Evolutionary conservation across 768 basidiomycete species (phyloP), one percentile per base, ranked within the genome.

Genomic region (Auricularia auricula-judae): DNA sequence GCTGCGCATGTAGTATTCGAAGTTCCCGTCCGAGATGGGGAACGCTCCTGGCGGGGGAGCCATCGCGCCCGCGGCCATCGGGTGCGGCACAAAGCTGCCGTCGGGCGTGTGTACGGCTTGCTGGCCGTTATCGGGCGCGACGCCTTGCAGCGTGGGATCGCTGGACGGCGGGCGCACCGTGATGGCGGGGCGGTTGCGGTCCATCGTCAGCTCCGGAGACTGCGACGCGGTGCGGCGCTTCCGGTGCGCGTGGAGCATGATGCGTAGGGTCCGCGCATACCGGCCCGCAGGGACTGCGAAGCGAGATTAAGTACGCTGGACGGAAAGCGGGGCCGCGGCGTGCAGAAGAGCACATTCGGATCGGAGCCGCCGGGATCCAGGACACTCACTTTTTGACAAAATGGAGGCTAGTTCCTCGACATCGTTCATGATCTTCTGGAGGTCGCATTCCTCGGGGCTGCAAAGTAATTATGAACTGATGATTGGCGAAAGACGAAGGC

Each of bases 231-330:
- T 64, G 62, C 62, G 39, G 65, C 44, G 54, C 63, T 76, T 84
- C 65, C 88, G 82, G 65, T 84, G 78, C 78, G 63, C 71, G 1
- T 92, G 92, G 63, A 97, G 74, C 88, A 96, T 96, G 51, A 95
- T 77, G 67, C 92, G 89, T 21, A 98, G 79, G 3, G 93, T 95
- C 43, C 93, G 75, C 8, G 94, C 94, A 69, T 97, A 98, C 63
- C 94, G 86, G 71, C 92, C 92, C 12, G 93, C 95, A 29, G 94
- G 93, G 65, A 95, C 93, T 94, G 70, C 4, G 18, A 33, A 59
- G 34, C 23, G 34, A 59, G 29, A 59, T 33, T 29, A 59, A 35
- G 29, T 29, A 34, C 33, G 5, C 18, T 3, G 39, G 3, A 63
- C 5, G n/a, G 12, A 21, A 29, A 63, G 42, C 21, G 39, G 39